Conservation (phyloP, 1,284 basidiomycete genomes). For the Inonotus obliquus region DNA sequence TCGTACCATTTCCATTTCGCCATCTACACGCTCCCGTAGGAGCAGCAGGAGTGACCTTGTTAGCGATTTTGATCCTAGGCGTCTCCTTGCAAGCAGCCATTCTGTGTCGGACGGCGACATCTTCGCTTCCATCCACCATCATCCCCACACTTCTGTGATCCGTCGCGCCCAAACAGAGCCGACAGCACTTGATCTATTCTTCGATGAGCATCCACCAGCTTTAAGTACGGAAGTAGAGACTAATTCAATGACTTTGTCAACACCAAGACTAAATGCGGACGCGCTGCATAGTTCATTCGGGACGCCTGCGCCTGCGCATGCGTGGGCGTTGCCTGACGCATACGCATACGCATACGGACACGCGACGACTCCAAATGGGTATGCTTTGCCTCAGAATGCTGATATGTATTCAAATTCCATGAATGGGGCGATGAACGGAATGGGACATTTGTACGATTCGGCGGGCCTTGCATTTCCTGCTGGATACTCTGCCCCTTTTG, state of each 20-base stretch:
- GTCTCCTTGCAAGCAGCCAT: slow-evolving; percentile 3
- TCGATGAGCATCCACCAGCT: not conserved
- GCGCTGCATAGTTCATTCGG: not conserved
- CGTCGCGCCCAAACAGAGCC: slow-evolving; percentile 5
- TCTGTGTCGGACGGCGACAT: slow-evolving; percentile 7
- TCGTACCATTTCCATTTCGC: not conserved
- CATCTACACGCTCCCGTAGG: not conserved
- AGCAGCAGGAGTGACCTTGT: slow-evolving; percentile 4
- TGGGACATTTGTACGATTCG: not conserved
- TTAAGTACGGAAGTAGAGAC: not conserved
- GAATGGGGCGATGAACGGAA: not conserved
- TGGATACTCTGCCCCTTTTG: not conserved
- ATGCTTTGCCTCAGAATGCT: not conserved
- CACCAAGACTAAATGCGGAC: not conserved
- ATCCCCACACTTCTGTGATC: not conserved
- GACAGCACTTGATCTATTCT: not conserved
- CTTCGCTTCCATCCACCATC: not conserved
- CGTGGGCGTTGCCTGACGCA: not conserved
- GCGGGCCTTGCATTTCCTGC: not conserved
- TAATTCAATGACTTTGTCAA: not conserved
- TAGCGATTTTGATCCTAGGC: slow-evolving; percentile 6
- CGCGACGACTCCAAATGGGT: not conserved
- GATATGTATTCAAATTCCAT: not conserved
- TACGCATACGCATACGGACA: not conserved
- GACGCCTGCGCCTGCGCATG: slow-evolving; percentile 4